Evolutionary conservation across 495 filamentous ascomycete species (phyloP), one percentile per base, ranked within the genome.

Genomic region (Talaromyces nanjingensis): DNA sequence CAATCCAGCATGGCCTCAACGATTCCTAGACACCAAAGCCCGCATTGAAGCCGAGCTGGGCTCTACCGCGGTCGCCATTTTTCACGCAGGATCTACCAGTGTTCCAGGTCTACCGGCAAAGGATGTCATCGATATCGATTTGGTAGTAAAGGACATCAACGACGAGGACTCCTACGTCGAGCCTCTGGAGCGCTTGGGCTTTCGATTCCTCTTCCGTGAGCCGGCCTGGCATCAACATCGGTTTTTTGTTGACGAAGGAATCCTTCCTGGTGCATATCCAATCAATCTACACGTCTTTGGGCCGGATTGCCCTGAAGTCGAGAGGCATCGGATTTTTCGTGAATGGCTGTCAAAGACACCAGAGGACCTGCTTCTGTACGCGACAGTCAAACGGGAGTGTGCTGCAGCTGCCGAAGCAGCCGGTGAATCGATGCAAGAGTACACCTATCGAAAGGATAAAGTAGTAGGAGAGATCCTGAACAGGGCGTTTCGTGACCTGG

Each of bases 231-330:
- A 81, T 65, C 63, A 79, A 54, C 80, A 83, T 65, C 78, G 80
- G 45, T 77, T 79, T 56, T 78, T 83, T 49, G 66, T 60, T 11
- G 62, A 66, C 39, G 49, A 47, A 25, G 61, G 61, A 57, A 57
- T 73, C 18, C 60, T 65, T 54, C 70, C 72, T 8, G 67, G 67
- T 24, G 67, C 74, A 8, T 68, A 69, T 34, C 68, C 67, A 24
- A 68, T 69, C 56, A 81, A 81, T 69, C 62, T 83, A 2, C 80
- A 83, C 66, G 77, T 83, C n/a, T 83, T 71, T 60, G 78, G 77
- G 4, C 73, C 77, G 22, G 73, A 77, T 39, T 72, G 70, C 45
- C 67, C 77, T 5, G 78, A 81, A 63, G 59, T 72, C 33, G 74
- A 66, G 25, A 64, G 77, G 24, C 80, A 83, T 66, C 65, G 71